phyloP scores from a whole-genome alignment of 179 eudicot species.

The Actinidia polygama region DNA sequence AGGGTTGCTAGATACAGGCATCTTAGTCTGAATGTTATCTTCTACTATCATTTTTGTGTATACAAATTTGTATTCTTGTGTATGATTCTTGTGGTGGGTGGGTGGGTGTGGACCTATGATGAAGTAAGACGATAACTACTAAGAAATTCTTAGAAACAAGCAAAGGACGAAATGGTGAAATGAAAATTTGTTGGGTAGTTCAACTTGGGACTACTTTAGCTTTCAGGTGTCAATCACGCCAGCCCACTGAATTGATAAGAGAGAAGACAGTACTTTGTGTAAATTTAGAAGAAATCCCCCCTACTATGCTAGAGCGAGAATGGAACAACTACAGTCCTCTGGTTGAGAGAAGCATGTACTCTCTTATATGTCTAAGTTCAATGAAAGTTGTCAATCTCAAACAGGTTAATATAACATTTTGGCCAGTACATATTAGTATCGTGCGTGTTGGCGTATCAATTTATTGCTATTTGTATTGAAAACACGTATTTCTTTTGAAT shows the following conservation, averaged over 20 bases:
- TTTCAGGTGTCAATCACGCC: neutral
- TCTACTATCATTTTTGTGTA: neutral
- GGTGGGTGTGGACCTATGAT: too few species aligned
- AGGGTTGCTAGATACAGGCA: slow-evolving; percentile 22
- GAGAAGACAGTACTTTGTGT: neutral
- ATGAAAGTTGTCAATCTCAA: too few species aligned
- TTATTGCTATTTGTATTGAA: too few species aligned
- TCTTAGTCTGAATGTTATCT: neutral
- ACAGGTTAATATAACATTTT: too few species aligned
- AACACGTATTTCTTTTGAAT: too few species aligned
- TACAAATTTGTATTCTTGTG: neutral
- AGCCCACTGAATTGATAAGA: neutral
- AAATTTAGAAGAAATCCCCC: too few species aligned
- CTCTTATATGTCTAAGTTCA: too few species aligned
- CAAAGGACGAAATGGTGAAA: neutral
- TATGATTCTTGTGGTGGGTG: neutral
- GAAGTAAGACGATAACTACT: neutral
- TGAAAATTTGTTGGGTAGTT: neutral
- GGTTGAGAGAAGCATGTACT: too few species aligned
- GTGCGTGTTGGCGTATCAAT: too few species aligned
- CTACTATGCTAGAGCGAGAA: too few species aligned
- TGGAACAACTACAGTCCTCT: too few species aligned
- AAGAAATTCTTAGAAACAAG: neutral
- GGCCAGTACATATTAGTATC: too few species aligned
- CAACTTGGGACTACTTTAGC: neutral